phyloP scores from a whole-genome alignment of 768 basidiomycete species.

The Boletus vermiculosoides region DNA sequence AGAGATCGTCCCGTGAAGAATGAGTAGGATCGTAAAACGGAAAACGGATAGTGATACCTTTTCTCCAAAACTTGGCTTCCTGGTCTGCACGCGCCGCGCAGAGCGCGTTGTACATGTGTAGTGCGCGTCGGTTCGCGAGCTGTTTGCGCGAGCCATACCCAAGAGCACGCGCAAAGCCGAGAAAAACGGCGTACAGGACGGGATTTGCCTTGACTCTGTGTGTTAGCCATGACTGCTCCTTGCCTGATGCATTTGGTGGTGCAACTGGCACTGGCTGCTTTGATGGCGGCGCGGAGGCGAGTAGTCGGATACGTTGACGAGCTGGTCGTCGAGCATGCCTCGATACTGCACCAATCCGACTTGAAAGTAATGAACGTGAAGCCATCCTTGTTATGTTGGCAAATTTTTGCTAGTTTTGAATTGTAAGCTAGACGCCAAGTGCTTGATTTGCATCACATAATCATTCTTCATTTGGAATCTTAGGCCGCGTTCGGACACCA shows the following conservation, averaged over 20 bases:
- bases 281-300: slow-evolving; percentile 10
- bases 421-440: too few relatives aligned
- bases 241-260: slow-evolving; percentile 4
- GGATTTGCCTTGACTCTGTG: slow-evolving; percentile 51
- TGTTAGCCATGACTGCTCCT: slow-evolving; percentile 54
- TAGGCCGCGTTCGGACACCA: too few relatives aligned
- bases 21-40: background rate
- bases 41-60: slow-evolving; percentile 43
- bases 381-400: slow-evolving; percentile 9
- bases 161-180: slow-evolving; percentile 46
- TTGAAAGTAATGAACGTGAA: slow-evolving; percentile 13
- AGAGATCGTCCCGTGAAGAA: background rate
- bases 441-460: too few relatives aligned
- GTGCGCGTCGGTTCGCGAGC: slow-evolving; percentile 56
- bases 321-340: slow-evolving; percentile 8
- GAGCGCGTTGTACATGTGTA: slow-evolving; percentile 54
- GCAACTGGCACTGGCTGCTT: slow-evolving; percentile 5
- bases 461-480: background rate
- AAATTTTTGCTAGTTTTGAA: too few relatives aligned
- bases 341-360: slow-evolving; percentile 5
- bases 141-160: slow-evolving; percentile 66
- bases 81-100: slow-evolving; percentile 59
- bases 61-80: slow-evolving; percentile 61
- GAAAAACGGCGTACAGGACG: slow-evolving; percentile 42
- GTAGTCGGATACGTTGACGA: slow-evolving; percentile 10